Base-by-base conservation (phyloP, 2,329 filamentous ascomycete species). In the Fusarium oxysporum region DNA sequence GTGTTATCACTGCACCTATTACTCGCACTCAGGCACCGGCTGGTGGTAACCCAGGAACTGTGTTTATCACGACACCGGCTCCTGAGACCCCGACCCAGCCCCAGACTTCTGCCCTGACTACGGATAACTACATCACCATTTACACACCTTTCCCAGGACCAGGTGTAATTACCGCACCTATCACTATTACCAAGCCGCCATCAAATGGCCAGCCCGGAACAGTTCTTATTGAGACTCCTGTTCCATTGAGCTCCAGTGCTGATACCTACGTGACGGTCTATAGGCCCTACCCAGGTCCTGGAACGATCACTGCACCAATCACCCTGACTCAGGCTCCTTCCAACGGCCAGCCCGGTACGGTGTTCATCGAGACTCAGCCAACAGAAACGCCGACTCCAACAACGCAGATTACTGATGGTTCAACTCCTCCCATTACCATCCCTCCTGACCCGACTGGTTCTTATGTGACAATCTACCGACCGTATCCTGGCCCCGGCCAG, bases 251-350 rank as follows among this genome's bases (percentile, higher is more conserved):
- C n/a, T 59, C 70, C 2, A 68, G 41, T 23, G 56, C 55, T 9
- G 67, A 73, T 23, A 58, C 55, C 3, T 73, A 74, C 14, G 71
- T 73, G 25, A 73, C 71, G 23, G 55, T 73, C 25, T 74, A 73
- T 13, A 57, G 71, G 19, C 71, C 67, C 8, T 67, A 74, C n/a
- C 63, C 71, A 23, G 71, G 71, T 6, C 62, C 70, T 51, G 68
- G 58, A 5, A 47, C 67, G 12, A 73, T 73, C n/a, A 61, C 70
- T 21, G 71, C 62, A 12, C 71, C 71, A 32, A 68, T 73, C 6
- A 73, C 71, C 10, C 30, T 74, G 41, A 74, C 71, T 8, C 67
- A 70, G 33, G 44, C 63, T 51, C 71, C 71, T 16, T 47, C 62
- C 2, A 71, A 71, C 28, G 71, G 71, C 10, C 67, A 71, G n/a